Evolutionary conservation across 2,329 filamentous ascomycete species (phyloP).

Genomic region (Cytospora schulzeri): DNA sequence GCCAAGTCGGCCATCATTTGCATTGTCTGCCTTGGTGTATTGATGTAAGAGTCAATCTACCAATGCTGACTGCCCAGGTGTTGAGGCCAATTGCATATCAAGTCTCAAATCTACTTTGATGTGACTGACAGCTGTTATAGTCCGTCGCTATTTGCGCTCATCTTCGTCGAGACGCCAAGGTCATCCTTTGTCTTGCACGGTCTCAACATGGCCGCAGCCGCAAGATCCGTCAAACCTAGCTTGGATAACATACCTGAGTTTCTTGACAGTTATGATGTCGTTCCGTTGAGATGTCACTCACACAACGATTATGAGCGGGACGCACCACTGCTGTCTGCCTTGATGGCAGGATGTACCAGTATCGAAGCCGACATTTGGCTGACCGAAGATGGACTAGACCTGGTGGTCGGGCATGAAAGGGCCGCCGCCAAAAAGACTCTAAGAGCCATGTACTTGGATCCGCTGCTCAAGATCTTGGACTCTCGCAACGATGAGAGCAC

Average conservation of each 20-base stretch:
- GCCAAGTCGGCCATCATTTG: not conserved
- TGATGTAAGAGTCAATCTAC: not conserved
- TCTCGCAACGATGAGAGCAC: slow-evolving; percentile 45
- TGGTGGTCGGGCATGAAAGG: slow-evolving; percentile 66
- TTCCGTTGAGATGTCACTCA: slow-evolving; percentile 52
- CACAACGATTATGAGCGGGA: slow-evolving; percentile 73
- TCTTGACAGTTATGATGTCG: not conserved
- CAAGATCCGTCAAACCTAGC: not conserved
- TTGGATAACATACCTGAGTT: not conserved
- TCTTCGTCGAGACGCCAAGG: not conserved
- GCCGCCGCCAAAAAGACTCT: slow-evolving; percentile 62
- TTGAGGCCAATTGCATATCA: not conserved
- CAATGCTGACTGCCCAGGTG: not conserved
- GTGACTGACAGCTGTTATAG: not conserved
- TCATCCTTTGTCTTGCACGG: not conserved
- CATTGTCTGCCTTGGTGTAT: not conserved
- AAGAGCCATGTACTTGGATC: slow-evolving; percentile 63
- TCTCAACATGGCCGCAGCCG: not conserved
- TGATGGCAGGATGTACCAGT: slow-evolving; percentile 60
- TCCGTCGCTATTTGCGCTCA: not conserved
- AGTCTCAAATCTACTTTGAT: not conserved
- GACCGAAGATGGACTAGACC: slow-evolving; percentile 45
- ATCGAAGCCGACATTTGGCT: slow-evolving; percentile 72
- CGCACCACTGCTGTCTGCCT: slow-evolving; percentile 63
- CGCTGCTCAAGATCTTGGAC: slow-evolving; percentile 60